phyloP scores from a whole-genome alignment of 164 flowering plant genomes.

The Magnolia kwangsiensis region DNA sequence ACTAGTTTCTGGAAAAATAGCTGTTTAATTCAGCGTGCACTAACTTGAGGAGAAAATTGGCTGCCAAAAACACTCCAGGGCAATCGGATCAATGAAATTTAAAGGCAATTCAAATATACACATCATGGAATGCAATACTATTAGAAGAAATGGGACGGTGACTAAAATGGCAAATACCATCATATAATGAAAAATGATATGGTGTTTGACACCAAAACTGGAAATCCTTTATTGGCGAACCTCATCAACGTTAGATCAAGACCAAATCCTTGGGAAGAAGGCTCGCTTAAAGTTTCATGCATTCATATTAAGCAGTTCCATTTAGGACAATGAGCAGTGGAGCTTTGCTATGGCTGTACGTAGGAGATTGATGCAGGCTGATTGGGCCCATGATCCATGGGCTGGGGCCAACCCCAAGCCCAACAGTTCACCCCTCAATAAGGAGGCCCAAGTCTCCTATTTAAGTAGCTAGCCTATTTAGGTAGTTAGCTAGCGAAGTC shows the following conservation, averaged over 20 bases:
- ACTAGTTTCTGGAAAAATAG: neutral
- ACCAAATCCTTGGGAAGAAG: neutral
- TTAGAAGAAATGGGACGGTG: neutral
- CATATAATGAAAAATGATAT: neutral
- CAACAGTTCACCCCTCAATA: no score
- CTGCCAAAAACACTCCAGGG: neutral
- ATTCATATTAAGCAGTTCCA: neutral
- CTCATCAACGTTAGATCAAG: neutral
- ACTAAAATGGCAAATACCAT: neutral
- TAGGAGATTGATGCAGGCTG: no score
- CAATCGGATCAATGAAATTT: neutral
- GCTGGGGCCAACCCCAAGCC: no score
- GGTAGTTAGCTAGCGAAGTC: no score
- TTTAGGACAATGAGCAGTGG: neutral
- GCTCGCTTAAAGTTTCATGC: neutral
- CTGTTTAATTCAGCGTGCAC: no score
- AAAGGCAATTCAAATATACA: neutral
- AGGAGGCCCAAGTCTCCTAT: no score
- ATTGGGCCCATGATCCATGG: no score
- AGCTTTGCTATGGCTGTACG: no score
- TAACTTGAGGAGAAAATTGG: neutral
- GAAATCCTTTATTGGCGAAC: neutral
- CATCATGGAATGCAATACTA: neutral
- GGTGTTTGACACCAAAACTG: no score
- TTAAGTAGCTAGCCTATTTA: no score